A percentile compares a stretch with the other conserved stretches of the same genome.
phyloP scores from a whole-genome alignment of 1,284 basidiomycete species.

The Naganishia albida region DNA sequence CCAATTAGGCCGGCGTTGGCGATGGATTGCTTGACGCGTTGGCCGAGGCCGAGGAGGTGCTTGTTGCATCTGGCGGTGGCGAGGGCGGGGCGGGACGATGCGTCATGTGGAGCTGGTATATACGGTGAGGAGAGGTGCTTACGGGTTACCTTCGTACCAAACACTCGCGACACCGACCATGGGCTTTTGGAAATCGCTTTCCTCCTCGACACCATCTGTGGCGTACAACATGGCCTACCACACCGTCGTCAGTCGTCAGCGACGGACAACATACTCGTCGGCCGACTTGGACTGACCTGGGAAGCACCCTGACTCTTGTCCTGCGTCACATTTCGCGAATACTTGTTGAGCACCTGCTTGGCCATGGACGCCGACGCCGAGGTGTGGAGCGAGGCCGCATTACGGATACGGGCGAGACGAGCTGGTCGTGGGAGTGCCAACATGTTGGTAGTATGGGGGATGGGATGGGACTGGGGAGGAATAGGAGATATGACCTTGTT shows the following conservation, averaged over 20 bases:
- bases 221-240: conserved; percentile 93
- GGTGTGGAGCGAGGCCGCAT: conserved; percentile 27
- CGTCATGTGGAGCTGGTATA: not conserved
- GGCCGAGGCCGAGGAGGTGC: conserved; percentile 85
- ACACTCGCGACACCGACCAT: conserved; percentile 95
- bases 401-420: conserved; percentile 11
- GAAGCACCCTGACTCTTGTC: conserved; percentile 91
- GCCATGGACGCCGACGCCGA: conserved; percentile 23
- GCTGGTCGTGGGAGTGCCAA: conserved; percentile 19
- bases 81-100: not conserved
- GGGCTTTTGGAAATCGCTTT: conserved; percentile 83
- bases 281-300: no score
- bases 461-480: not conserved
- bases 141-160: conserved; percentile 88
- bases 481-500: no score
- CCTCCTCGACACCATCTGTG: conserved; percentile 77
- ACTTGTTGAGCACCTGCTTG: conserved; percentile 62
- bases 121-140: no score
- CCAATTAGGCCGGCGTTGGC: conserved; percentile 74
- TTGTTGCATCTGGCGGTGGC: conserved; percentile 72
- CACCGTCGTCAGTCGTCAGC: not conserved
- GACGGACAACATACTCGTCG: no score
- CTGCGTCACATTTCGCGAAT: conserved; percentile 78
- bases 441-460: not conserved
- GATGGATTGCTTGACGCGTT: conserved; percentile 80